These are phyloP conservation scores for Pseudogymnoascus destructans DNA, from an alignment of 2,329 filamentous ascomycete genomes.

Conservation along the genomic window DNA sequence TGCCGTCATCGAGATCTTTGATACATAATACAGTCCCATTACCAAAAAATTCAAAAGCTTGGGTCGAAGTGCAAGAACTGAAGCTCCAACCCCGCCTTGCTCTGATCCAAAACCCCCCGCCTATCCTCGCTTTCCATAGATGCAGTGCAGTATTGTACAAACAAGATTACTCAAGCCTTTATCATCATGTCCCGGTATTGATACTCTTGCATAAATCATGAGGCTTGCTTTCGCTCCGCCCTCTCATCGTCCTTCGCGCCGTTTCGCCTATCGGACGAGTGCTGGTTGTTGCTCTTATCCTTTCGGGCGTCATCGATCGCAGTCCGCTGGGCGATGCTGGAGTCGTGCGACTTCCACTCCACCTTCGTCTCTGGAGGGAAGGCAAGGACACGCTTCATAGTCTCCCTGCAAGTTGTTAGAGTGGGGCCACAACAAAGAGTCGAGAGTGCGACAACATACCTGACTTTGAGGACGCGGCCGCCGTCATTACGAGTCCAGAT, in stretches of 20 bases:
- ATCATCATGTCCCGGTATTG: conserved; percentile 8
- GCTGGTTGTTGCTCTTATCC: conserved; percentile 52
- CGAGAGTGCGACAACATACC: conserved; percentile 44
- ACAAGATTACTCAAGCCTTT: conserved; percentile 4
- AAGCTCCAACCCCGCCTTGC: not conserved
- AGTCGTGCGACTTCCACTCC: conserved; percentile 91
- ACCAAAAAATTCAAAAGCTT: conserved; percentile 1
- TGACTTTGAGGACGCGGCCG: conserved; percentile 87
- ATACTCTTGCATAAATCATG: conserved; percentile 9
- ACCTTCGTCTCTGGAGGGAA: conserved; percentile 84
- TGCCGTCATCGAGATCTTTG: not conserved
- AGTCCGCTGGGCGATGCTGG: conserved; percentile 82
- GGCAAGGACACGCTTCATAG: conserved; percentile 77
- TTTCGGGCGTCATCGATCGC: conserved; percentile 85
- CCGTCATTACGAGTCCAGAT: conserved; percentile 95
- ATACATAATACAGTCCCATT: conserved; percentile 8
- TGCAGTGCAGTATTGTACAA: conserved; percentile 10
- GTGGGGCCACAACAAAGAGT: not conserved
- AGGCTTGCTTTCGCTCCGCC: conserved; percentile 10
- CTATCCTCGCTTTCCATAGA: conserved; percentile 9
- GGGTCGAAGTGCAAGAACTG: not conserved
- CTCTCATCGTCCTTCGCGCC: conserved; percentile 17
- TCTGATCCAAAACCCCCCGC: conserved; percentile 9
- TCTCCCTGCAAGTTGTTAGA: conserved; percentile 44
- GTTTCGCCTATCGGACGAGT: conserved; percentile 19